phyloP scores from a whole-genome alignment of 805 yeast species.

The Kazachstania kunashirensis region DNA sequence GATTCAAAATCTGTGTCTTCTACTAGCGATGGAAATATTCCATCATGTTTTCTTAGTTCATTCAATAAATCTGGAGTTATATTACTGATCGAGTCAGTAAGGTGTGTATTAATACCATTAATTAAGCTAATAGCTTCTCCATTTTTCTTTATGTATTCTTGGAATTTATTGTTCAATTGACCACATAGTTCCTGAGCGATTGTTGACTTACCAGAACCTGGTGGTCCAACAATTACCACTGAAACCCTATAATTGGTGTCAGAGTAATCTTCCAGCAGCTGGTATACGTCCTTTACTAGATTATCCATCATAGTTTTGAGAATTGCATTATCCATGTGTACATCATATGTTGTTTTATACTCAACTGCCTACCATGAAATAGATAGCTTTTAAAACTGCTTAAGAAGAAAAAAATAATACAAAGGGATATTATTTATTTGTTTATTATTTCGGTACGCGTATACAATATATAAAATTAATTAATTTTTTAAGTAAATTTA shows the following conservation, averaged over 20 bases:
- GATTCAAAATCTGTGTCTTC: slow-evolving; percentile 19
- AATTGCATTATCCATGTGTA: too few relatives aligned
- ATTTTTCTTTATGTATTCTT: slow-evolving; percentile 6
- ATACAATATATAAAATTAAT: neutral
- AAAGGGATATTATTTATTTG: too few relatives aligned
- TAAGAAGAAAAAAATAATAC: too few relatives aligned
- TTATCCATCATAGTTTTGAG: neutral
- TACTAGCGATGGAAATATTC: slow-evolving; percentile 13
- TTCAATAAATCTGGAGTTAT: slow-evolving; percentile 7
- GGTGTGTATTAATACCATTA: neutral
- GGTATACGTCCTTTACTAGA: slow-evolving; percentile 28
- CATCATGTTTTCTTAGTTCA: slow-evolving; percentile 10
- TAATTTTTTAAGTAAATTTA: neutral
- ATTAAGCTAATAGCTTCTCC: neutral
- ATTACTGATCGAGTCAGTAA: slow-evolving; percentile 6
- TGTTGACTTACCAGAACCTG: slow-evolving; percentile 82
- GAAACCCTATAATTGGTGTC: slow-evolving; percentile 37
- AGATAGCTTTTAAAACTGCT: too few relatives aligned
- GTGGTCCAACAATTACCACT: slow-evolving; percentile 61
- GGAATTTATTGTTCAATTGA: slow-evolving; percentile 30
- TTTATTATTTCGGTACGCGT: neutral
- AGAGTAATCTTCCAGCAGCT: slow-evolving; percentile 17
- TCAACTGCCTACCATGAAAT: too few relatives aligned
- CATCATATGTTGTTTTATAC: too few relatives aligned
- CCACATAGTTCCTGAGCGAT: slow-evolving; percentile 40